Percentiles rank a stretch among this genome's conserved stretches.
phyloP scores from a whole-genome alignment of 2,329 filamentous ascomycete species.

The Aquanectria penicillioides region DNA sequence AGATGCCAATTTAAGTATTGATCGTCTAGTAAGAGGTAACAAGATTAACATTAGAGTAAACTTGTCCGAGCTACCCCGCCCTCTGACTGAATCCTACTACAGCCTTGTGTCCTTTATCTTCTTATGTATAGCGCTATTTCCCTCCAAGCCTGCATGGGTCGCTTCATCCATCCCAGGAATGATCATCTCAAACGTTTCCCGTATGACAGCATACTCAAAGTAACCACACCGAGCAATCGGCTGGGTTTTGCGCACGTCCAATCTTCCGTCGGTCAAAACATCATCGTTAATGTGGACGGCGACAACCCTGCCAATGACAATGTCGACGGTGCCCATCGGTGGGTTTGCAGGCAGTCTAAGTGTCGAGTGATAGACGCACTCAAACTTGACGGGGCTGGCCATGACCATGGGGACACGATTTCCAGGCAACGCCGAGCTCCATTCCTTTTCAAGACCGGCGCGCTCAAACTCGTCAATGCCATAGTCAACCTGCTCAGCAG shows the following conservation, averaged over 20 bases:
- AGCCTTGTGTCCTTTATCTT: neutral
- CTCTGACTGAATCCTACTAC: too few relatives aligned
- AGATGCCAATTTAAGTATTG: too few relatives aligned
- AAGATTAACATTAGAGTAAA: too few relatives aligned
- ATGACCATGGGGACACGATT: slow-evolving; percentile 18
- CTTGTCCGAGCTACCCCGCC: too few relatives aligned
- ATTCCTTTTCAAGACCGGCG: slow-evolving; percentile 12
- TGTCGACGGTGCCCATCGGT: slow-evolving; percentile 21
- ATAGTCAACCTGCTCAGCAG: slow-evolving; percentile 18
- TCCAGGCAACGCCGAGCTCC: neutral
- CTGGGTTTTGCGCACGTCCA: slow-evolving; percentile 17
- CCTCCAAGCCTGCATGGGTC: slow-evolving; percentile 16
- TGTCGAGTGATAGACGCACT: slow-evolving; percentile 21
- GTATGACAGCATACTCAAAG: slow-evolving; percentile 17
- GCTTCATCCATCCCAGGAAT: slow-evolving; percentile 24
- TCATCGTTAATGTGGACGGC: slow-evolving; percentile 20
- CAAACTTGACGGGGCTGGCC: slow-evolving; percentile 22
- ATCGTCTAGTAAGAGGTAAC: too few relatives aligned
- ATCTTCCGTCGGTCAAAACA: slow-evolving; percentile 14
- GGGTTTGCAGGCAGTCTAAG: slow-evolving; percentile 17
- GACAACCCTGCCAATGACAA: slow-evolving; percentile 21
- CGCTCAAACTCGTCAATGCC: slow-evolving; percentile 21
- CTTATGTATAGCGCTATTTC: slow-evolving; percentile 12
- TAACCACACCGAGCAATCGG: slow-evolving; percentile 25
- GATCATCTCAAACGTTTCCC: slow-evolving; percentile 22